Conservation (phyloP, 225 moss, liverwort and hornwort species). For the Rhytidiadelphus loreus region DNA sequence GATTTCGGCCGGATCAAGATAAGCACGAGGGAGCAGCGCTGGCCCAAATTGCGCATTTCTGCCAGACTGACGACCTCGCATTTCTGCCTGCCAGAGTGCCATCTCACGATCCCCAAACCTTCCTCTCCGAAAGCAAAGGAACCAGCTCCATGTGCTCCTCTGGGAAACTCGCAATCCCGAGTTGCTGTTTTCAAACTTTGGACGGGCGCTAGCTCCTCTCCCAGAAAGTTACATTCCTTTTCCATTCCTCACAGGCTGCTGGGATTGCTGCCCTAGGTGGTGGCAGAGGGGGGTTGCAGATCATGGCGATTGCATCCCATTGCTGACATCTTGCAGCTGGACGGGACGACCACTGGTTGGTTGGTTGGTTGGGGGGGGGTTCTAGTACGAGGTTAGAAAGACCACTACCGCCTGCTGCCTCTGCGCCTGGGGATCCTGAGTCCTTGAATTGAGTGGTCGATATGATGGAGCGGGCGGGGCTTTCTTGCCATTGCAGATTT, state of each 20-base stretch:
- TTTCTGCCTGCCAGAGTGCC: background rate
- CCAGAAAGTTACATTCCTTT: background rate
- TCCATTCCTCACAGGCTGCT: background rate
- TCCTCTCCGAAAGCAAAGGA: background rate
- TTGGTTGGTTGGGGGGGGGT: background rate
- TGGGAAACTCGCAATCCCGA: background rate
- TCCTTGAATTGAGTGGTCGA: background rate
- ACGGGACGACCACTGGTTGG: background rate
- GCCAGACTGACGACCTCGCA: background rate
- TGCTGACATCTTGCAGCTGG: background rate
- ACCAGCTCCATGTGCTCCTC: background rate
- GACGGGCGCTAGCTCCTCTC: background rate
- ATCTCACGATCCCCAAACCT: background rate
- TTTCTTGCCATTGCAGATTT: background rate
- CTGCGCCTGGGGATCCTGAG: background rate
- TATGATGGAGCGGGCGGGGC: background rate
- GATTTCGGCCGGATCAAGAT: background rate
- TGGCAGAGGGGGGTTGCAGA: background rate
- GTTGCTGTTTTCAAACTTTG: background rate
- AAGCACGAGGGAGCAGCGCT: background rate
- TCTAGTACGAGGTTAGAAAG: background rate
- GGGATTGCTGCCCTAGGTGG: background rate
- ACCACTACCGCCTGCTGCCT: background rate
- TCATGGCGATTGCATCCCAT: background rate
- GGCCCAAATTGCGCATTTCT: background rate